Conservation (phyloP, 1,139 yeast genomes). For the Pichia sp. region DNA sequence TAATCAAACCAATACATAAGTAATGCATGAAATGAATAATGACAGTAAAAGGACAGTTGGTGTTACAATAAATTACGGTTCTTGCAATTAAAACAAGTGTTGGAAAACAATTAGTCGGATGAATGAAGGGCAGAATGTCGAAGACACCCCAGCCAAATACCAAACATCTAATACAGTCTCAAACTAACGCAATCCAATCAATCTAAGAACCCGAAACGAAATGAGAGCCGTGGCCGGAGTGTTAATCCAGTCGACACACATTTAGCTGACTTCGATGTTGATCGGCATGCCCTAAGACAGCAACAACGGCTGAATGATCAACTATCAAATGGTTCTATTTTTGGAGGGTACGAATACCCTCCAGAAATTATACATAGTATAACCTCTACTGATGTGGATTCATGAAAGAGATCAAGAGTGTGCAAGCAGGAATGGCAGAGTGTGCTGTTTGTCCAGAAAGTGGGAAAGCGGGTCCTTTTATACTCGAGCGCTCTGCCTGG, state of each 20-base stretch:
- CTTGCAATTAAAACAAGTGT: slow-evolving; percentile 32
- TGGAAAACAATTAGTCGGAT: slow-evolving; percentile 47
- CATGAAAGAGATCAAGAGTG: slow-evolving; percentile 10
- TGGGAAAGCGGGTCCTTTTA: no score
- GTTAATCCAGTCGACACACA: slow-evolving; percentile 57
- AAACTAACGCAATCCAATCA: slow-evolving; percentile 39
- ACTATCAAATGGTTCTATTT: slow-evolving; percentile 51
- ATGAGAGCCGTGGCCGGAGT: slow-evolving; percentile 63
- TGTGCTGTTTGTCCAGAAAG: background rate
- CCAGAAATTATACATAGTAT: slow-evolving; percentile 49
- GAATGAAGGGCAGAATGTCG: slow-evolving; percentile 24
- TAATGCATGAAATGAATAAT: no score
- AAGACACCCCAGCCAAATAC: slow-evolving; percentile 17
- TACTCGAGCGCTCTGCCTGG: no score
- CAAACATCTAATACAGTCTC: slow-evolving; percentile 28
- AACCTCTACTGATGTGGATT: slow-evolving; percentile 62
- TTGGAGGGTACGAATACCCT: slow-evolving; percentile 14
- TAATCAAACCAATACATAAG: no score
- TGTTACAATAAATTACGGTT: no score
- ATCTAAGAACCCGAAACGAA: slow-evolving; percentile 81
- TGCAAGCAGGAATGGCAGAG: no score
- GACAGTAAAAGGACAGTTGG: no score
- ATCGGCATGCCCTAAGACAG: slow-evolving; percentile 33
- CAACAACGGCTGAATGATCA: slow-evolving; percentile 31
- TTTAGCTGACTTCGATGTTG: slow-evolving; percentile 50